Percentiles rank a stretch among this genome's conserved stretches.
Conservation (phyloP, 441 rosid genomes). For the Syzygium malaccense region DNA sequence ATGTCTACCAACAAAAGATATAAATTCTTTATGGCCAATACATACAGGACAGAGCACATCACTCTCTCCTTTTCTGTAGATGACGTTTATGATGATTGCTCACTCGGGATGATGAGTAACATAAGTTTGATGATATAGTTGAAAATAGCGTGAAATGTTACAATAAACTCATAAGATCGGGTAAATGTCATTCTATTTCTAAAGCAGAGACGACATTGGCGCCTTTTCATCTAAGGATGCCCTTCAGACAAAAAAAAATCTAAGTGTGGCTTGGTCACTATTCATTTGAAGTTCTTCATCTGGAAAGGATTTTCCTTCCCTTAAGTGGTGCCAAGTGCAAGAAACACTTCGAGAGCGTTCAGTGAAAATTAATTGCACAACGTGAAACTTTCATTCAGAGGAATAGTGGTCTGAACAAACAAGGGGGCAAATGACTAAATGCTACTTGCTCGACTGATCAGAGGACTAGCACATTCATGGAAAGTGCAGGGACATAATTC, state of each 20-base stretch:
- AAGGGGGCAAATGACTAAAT: background rate
- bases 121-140: background rate
- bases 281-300: background rate
- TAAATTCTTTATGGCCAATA: background rate
- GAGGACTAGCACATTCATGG: background rate
- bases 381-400: background rate
- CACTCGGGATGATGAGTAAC: background rate
- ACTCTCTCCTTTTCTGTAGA: background rate
- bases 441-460: background rate
- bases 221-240: background rate
- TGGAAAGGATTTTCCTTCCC: background rate
- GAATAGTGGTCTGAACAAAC: background rate
- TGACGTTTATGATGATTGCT: background rate
- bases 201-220: background rate
- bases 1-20: background rate
- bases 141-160: background rate
- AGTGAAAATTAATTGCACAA: background rate
- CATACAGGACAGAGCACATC: background rate
- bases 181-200: background rate
- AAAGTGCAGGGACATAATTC: background rate
- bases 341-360: background rate
- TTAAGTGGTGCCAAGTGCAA: background rate
- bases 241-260: too few species aligned
- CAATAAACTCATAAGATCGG: background rate
- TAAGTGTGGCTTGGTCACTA: background rate